phyloP scores from a whole-genome alignment of 2,329 filamentous ascomycete species.

The Aspergillus novofumigatus region DNA sequence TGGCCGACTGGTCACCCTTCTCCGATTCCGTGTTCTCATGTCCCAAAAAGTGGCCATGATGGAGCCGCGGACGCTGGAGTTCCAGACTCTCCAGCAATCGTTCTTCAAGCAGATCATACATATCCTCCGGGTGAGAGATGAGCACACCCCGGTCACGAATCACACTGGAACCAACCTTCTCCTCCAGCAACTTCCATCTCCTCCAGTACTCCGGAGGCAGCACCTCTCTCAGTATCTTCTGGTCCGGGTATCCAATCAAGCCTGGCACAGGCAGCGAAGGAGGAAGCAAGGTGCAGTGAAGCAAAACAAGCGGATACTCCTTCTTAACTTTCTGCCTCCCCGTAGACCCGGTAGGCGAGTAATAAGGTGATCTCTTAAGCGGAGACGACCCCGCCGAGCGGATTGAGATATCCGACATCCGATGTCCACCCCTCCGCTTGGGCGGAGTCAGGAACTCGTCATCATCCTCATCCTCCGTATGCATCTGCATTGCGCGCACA shows the following conservation, averaged over 20 bases:
- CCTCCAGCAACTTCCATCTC: conserved; percentile 50
- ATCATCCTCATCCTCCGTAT: conserved; percentile 39
- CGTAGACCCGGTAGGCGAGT: conserved; percentile 26
- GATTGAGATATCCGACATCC: conserved; percentile 27
- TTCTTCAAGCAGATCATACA: conserved; percentile 61
- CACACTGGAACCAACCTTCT: conserved; percentile 50
- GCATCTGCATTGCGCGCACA: conserved; percentile 43
- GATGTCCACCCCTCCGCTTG: conserved; percentile 24
- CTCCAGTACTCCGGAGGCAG: conserved; percentile 45
- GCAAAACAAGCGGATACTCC: conserved; percentile 55
- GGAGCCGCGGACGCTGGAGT: conserved; percentile 51
- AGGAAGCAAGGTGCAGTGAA: conserved; percentile 58
- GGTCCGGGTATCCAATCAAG: conserved; percentile 27
- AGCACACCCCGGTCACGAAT: conserved; percentile 56
- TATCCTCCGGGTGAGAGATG: conserved; percentile 59
- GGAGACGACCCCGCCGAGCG: conserved; percentile 31
- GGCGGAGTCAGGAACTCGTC: conserved; percentile 37
- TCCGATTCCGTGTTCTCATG: conserved; percentile 26
- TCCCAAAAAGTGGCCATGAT: conserved; percentile 55
- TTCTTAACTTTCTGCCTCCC: conserved; percentile 35
- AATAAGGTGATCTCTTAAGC: conserved; percentile 31
- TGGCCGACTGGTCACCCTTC: conserved; percentile 23
- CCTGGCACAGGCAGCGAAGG: conserved; percentile 48
- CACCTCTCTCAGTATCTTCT: conserved; percentile 46
- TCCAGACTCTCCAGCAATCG: conserved; percentile 58